Base-by-base conservation (phyloP, 352 stramenopile species). In the Globisporangium recalcitrans region DNA sequence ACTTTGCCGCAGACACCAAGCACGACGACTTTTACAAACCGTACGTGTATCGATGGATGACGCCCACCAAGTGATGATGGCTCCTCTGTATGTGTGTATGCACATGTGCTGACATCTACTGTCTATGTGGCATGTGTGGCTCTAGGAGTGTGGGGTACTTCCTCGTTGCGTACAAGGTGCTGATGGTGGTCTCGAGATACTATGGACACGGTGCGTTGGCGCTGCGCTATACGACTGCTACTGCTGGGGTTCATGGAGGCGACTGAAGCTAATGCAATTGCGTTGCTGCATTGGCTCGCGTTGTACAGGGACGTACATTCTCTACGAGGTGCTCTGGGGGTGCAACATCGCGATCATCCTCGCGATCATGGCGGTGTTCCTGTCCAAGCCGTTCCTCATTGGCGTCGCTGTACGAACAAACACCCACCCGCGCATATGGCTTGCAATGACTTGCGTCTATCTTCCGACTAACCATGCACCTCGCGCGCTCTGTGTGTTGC, bases 351-450 rank as follows among this genome's bases (percentile, higher is more conserved):
- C 83, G 32, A 73, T 93, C 24, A 69, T 85, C 47, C 63, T 94
- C 16, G 76, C 88, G 32, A 73, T 85, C 58, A 61, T 90, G 64
- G 82, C 72, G 0, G 70, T 91, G 1, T 88, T 85, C 57, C 66
- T 90, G 3, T 85, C 71, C 47, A 92, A 92, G 52, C 90, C 91
- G 0, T 86, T 93, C 46, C 73, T 98, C 22, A 78, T 95, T 19
- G 80, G 88, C 49, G 68, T 91, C 38, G 78, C 83, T 44, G 82
- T 89, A 54, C n/a, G n/a, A 54, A 79, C 77, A 46, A 22, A 46
- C n/a, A 46, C 38, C n/a, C 16, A 7, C 38, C 0, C 16, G n/a
- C 8, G 14, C 36, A 5, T 14, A n/a, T 44, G 36, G 36, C n/a
- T 8, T 14, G n/a, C 5, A 44, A n/a, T n/a, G 36, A 8, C 4